Percentiles rank a stretch among this genome's conserved stretches.
Evolutionary conservation across 2,329 filamentous ascomycete species (phyloP).

Genomic region (Davidsoniella eucalypti): DNA sequence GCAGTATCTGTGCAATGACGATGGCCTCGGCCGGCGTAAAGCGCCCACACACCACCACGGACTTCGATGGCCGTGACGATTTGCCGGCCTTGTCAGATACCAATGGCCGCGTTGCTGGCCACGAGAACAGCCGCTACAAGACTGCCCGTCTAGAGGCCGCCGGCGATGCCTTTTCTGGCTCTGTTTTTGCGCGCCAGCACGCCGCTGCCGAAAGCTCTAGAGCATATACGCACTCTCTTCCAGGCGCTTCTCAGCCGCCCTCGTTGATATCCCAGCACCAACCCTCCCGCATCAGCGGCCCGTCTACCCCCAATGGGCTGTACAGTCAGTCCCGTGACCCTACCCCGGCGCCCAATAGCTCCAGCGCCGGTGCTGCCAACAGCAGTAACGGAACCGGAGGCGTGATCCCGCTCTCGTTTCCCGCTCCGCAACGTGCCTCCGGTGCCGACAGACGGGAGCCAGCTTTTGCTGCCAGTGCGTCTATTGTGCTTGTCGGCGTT

Average conservation of each 20-base stretch:
- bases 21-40: constrained; percentile 25
- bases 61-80: constrained; percentile 17
- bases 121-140: constrained; percentile 12
- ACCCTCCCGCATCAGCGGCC: constrained; percentile 16
- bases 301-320: constrained; percentile 13
- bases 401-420: background rate
- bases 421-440: constrained; percentile 3
- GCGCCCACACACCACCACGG: constrained; percentile 22
- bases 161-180: background rate
- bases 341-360: background rate
- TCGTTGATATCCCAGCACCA: constrained; percentile 3
- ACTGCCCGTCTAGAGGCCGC: constrained; percentile 1
- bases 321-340: constrained; percentile 1
- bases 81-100: constrained; percentile 12
- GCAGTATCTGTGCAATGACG: constrained; percentile 3
- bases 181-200: constrained; percentile 9
- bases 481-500: constrained; percentile 56
- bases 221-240: constrained; percentile 15
- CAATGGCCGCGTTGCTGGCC: background rate
- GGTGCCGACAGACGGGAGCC: constrained; percentile 13
- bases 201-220: constrained; percentile 13
- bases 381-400: constrained; percentile 1
- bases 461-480: constrained; percentile 42
- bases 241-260: constrained; percentile 14
- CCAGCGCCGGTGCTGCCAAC: background rate